Evolutionary conservation across 495 filamentous ascomycete species (phyloP), one percentile per base, ranked within the genome.

Genomic region (Daldinia concentrica): DNA sequence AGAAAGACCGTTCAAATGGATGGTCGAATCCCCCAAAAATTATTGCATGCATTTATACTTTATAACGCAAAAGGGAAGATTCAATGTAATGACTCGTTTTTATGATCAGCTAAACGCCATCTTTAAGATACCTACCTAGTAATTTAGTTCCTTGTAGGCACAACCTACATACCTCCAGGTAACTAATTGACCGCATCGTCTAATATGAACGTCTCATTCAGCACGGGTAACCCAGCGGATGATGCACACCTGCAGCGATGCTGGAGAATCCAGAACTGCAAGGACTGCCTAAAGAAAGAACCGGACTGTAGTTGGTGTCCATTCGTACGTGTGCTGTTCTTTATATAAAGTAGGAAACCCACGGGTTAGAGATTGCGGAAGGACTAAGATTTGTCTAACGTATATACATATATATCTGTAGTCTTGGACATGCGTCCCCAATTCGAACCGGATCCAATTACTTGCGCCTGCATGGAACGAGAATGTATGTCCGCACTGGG

Each of bases 221-320:
- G 29, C 4, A 7, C 43, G 43, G 14, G 8, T 24, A 62, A 55
- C n/a, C 34, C 58, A 6, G 24, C 30, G 4, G 75, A 77, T 19
- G 76, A 82, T 62, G 76, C 78, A 15, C 79, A 79, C 52, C 58
- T 84, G 34, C 62, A 66, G 24, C 79, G 80, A 36, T 87, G 84
- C 71, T 86, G 85, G 85, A 68, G 72, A 4, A 79, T 79, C 4
- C 82, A 86, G 59, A 72, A 80, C 55, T 85, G 84, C 69, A 62
- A 66, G 8, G 75, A 69, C 27, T 87, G 85, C 72, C 74, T 87
- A 1, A 36, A n/a, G 27, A 37, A 52, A 7, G 32, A 80, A 60
- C 17, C 67, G 5, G 76, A 78, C 9, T 86, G 85, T 63, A 81
- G 80, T 51, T 87, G 85, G 85, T 88, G 85, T 75, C 84, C 86